A percentile compares a stretch with the other conserved stretches of the same genome.
Evolutionary conservation across 495 filamentous ascomycete species (phyloP).

Genomic region (Trichoderma orchidacearum): DNA sequence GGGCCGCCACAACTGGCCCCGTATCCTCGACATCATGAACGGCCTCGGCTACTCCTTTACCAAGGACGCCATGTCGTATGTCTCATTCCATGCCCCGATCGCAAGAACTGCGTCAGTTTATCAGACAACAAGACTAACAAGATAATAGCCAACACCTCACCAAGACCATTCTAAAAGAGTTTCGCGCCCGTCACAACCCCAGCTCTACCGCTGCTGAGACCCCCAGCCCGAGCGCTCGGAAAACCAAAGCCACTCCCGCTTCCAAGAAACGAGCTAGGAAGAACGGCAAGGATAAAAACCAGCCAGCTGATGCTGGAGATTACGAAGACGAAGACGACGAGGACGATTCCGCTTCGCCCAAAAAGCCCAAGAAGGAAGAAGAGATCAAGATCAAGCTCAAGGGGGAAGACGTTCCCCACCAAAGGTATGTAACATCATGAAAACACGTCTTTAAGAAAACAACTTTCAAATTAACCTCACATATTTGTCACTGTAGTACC

Average conservation of each 20-base stretch:
- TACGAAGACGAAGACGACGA: not conserved
- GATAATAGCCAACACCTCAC: not conserved
- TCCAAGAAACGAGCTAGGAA: not conserved
- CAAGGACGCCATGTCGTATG: conserved; percentile 1
- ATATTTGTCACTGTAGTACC: not conserved
- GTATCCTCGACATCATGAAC: not conserved
- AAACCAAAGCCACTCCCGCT: not conserved
- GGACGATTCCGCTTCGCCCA: not conserved
- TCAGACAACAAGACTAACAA: not conserved
- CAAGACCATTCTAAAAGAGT: not conserved
- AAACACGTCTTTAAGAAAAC: too few species aligned
- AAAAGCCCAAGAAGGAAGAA: not conserved
- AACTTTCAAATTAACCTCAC: too few species aligned
- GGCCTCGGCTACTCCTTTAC: not conserved
- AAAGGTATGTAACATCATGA: not conserved
- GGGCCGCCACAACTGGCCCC: not conserved
- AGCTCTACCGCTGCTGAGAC: not conserved
- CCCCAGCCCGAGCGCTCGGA: not conserved
- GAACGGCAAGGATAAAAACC: not conserved
- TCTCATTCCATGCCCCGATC: not conserved
- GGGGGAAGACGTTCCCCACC: not conserved
- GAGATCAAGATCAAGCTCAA: not conserved
- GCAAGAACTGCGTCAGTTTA: too few species aligned
- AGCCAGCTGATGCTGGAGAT: not conserved
- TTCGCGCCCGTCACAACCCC: not conserved